These are phyloP conservation scores for Microsporum ferrugineum DNA, from an alignment of 2,329 filamentous ascomycete genomes.

Conservation along the genomic window DNA sequence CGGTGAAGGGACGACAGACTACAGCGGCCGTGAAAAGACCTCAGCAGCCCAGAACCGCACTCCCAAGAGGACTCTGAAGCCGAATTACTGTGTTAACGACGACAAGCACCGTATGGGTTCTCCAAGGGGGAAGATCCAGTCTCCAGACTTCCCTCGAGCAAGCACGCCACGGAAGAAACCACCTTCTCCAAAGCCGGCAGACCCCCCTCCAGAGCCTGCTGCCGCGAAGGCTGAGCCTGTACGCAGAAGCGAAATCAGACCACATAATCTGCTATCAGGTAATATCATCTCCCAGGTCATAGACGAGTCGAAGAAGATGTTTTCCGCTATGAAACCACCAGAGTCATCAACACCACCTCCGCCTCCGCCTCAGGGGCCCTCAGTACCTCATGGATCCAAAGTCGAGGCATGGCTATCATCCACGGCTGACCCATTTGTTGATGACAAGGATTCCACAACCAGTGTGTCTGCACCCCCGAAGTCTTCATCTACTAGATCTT, in stretches of 20 bases:
- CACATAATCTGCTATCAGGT: slow-evolving; percentile 12
- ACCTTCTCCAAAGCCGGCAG: neutral
- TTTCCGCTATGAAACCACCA: slow-evolving; percentile 30
- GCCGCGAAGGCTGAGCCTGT: neutral
- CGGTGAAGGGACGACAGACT: neutral
- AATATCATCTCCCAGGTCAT: slow-evolving; percentile 36
- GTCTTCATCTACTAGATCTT: neutral
- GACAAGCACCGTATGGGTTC: neutral
- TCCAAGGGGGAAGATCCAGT: neutral
- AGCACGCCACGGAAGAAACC: neutral
- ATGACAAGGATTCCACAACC: slow-evolving; percentile 23
- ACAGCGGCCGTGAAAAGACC: neutral
- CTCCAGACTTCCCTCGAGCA: neutral
- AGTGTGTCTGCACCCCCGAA: slow-evolving; percentile 11
- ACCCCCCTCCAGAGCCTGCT: neutral
- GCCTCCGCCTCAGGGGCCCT: slow-evolving; percentile 26
- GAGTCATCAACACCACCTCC: slow-evolving; percentile 18
- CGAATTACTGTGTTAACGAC: slow-evolving; percentile 3
- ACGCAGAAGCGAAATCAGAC: neutral
- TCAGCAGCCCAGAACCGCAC: neutral
- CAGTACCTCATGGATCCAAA: slow-evolving; percentile 35
- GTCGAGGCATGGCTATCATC: slow-evolving; percentile 52
- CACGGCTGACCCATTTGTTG: slow-evolving; percentile 45
- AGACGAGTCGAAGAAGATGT: slow-evolving; percentile 36
- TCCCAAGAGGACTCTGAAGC: slow-evolving; percentile 1